Evolutionary conservation across 768 basidiomycete species (phyloP).

Genomic region (Symmetrospora coprosmae): DNA sequence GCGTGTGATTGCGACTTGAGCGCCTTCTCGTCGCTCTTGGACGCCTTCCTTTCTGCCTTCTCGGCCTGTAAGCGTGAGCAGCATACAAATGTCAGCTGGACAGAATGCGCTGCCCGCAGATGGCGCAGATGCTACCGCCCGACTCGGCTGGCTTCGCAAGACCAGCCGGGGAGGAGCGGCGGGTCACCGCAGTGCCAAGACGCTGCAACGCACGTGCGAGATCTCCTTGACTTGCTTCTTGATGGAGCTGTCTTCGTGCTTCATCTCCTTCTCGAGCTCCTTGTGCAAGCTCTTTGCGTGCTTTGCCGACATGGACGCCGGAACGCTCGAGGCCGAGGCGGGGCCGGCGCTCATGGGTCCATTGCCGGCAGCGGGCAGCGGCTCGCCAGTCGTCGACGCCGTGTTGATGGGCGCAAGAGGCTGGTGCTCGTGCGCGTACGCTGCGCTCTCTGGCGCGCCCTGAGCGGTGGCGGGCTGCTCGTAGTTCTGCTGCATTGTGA

Average conservation of each 20-base stretch:
- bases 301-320: neutral
- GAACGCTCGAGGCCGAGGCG: too few relatives aligned
- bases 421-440: too few relatives aligned
- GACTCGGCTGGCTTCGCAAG: neutral
- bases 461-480: too few relatives aligned
- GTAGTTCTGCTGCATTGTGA: too few relatives aligned
- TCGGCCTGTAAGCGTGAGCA: constrained; percentile 8
- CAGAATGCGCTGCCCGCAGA: too few relatives aligned
- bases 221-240: constrained; percentile 20
- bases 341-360: too few relatives aligned
- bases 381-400: too few relatives aligned
- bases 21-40: constrained; percentile 13
- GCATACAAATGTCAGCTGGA: neutral
- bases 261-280: constrained; percentile 7
- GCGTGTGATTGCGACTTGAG: constrained; percentile 3
- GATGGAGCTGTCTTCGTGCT: neutral
- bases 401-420: too few relatives aligned
- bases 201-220: neutral
- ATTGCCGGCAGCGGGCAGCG: too few relatives aligned
- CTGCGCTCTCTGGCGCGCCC: too few relatives aligned
- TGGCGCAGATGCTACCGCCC: neutral
- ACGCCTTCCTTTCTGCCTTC: constrained; percentile 10
- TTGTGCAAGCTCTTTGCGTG: constrained; percentile 10
- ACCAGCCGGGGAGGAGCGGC: too few relatives aligned
- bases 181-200: too few relatives aligned